Base-by-base conservation (phyloP, 1,284 basidiomycete species). In the Agroathelia rolfsii region DNA sequence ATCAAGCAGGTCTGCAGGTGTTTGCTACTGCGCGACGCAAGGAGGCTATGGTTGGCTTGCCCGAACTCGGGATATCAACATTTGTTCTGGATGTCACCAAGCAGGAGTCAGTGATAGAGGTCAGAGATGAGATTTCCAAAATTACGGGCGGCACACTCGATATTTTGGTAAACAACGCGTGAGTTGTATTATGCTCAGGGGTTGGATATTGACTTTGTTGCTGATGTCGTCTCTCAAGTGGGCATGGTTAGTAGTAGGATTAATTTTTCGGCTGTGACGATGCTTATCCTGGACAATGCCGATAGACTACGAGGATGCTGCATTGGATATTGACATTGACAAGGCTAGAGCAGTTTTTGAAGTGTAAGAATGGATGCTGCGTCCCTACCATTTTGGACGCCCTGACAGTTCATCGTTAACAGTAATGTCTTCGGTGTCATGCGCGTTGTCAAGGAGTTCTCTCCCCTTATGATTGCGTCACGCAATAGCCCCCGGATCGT, bases 1-100 rank as follows among this genome's bases (percentile, higher is more conserved):
- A 59, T 85, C n/a, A n/a, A 15, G 24, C 25, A 55, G 55, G 55
- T 14, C 36, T 44, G 10, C 48, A 41, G 3, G 55, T 58, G 10
- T 44, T 58, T 23, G 55, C 55, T 3, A 56, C 53, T 5, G 42
- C 55, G 5, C 50, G 55, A 9, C 38, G 35, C 11, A 19, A 43
- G 5, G 42, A 43, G 12, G 40, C 47, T 18, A 51, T 56, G 49
- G 16, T 30, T 2, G 39, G 40, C 15, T 41, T 56, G 16, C n/a
- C 35, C 4, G 32, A 40, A 3, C 32, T 40, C 1, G 51, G 51
- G 2, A 45, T 56, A 24, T 44, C 49, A 25, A 50, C 44, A 4
- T 29, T 59, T 5, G 37, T 39, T n/a, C 31, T 59, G 23, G 56
- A 59, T 34, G 56, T 58, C 6, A 49, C 49, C 1, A 37, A 43